These are phyloP conservation scores for Wallacemonas rigidus DNA, from an alignment of 208 protist genomes.

Conservation along the genomic window DNA sequence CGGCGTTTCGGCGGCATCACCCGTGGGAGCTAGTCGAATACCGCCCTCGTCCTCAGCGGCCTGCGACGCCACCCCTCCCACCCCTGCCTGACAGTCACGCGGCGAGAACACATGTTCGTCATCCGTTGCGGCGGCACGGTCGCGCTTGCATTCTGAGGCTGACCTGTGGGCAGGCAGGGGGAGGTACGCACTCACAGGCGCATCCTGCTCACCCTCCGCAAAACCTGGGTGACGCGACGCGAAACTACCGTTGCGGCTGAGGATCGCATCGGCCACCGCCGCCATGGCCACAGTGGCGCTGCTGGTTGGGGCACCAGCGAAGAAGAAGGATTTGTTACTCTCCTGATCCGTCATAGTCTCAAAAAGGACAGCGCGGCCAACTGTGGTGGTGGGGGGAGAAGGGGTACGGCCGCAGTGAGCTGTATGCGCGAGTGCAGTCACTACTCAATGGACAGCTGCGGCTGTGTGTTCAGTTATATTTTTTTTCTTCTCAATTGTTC, in stretches of 20 bases:
- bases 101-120: too few relatives aligned
- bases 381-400: too few relatives aligned
- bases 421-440: too few relatives aligned
- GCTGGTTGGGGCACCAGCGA: background rate
- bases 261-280: constrained; percentile 1
- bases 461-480: too few relatives aligned
- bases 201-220: background rate
- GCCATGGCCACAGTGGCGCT: constrained; percentile 9
- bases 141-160: background rate
- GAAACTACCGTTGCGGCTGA: constrained; percentile 16
- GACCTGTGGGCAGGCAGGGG: background rate
- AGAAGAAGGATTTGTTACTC: constrained; percentile 1
- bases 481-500: too few relatives aligned
- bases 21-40: background rate
- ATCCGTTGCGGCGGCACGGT: too few relatives aligned
- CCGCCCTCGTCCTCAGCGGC: too few relatives aligned
- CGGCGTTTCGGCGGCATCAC: background rate
- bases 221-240: background rate
- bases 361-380: background rate
- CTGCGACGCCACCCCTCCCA: too few relatives aligned
- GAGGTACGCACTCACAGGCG: background rate
- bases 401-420: too few relatives aligned
- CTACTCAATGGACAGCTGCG: too few relatives aligned
- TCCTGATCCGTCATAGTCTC: background rate
- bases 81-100: too few relatives aligned